These are phyloP conservation scores for Capsicum rhomboideum DNA, from an alignment of 257 asterid genomes.

Conservation along the genomic window DNA sequence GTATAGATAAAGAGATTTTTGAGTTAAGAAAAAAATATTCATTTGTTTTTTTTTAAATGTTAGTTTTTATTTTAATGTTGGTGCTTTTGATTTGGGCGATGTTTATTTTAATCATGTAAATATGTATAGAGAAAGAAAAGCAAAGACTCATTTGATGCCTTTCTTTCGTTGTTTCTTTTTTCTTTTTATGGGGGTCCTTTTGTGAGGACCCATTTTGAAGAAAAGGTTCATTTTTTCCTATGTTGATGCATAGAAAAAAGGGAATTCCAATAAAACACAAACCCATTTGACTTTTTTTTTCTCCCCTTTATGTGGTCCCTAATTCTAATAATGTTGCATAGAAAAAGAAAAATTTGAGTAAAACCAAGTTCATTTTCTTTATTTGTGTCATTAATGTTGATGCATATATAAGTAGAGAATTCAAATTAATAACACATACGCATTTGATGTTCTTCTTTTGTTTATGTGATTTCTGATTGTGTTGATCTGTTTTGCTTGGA, in stretches of 20 bases:
- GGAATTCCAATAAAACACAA: conserved; percentile 8
- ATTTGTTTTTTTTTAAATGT: too few species aligned
- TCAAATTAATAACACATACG: neutral
- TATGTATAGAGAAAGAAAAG: neutral
- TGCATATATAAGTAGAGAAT: neutral
- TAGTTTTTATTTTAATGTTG: too few species aligned
- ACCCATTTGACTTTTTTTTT: neutral
- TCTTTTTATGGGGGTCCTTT: neutral
- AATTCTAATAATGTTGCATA: neutral
- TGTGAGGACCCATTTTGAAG: too few species aligned
- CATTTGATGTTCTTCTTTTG: neutral
- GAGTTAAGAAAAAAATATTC: too few species aligned
- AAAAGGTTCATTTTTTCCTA: neutral
- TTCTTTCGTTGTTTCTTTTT: neutral
- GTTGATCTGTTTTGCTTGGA: too few species aligned
- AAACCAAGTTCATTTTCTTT: neutral
- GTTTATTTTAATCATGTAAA: neutral
- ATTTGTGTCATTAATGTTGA: neutral
- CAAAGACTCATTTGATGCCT: neutral
- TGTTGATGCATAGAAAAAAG: conserved; percentile 32
- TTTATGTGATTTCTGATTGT: neutral
- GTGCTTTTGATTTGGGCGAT: too few species aligned
- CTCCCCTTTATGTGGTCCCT: neutral
- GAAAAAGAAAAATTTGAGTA: neutral
- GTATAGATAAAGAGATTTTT: too few species aligned